phyloP scores from a whole-genome alignment of 176 grass and related monocot genomes.

The Tuctoria greenei region DNA sequence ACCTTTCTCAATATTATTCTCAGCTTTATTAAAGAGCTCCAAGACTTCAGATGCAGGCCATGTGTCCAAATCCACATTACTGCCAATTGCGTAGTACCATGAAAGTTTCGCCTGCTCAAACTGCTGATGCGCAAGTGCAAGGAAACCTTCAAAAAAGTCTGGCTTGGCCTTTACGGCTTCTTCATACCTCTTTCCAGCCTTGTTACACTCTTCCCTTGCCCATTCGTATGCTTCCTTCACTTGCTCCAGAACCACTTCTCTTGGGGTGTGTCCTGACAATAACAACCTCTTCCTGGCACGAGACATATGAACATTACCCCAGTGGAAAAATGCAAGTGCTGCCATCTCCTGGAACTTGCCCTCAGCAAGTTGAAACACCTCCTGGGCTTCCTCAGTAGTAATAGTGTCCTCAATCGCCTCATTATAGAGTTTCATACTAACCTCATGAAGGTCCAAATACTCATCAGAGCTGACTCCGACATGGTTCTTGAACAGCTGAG shows the following conservation, averaged over 20 bases:
- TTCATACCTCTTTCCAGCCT: slow-evolving; percentile 63
- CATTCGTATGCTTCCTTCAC: slow-evolving; percentile 67
- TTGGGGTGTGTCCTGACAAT: slow-evolving; percentile 50
- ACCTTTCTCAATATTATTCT: slow-evolving; percentile 73
- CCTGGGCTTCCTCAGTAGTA: slow-evolving; percentile 81
- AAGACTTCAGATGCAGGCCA: slow-evolving; percentile 49
- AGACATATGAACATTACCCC: slow-evolving; percentile 92
- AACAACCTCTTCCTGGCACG: slow-evolving; percentile 73
- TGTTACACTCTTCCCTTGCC: slow-evolving; percentile 58
- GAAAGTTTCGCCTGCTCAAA: slow-evolving; percentile 82
- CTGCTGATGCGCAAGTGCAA: slow-evolving; percentile 69
- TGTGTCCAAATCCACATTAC: slow-evolving; percentile 32
- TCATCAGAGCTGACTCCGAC: slow-evolving; percentile 69
- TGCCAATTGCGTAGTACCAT: slow-evolving; percentile 73
- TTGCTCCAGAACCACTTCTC: slow-evolving; percentile 53
- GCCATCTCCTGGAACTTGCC: slow-evolving; percentile 87
- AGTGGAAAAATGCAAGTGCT: slow-evolving; percentile 87
- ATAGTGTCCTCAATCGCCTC: slow-evolving; percentile 91
- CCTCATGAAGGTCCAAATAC: slow-evolving; percentile 74
- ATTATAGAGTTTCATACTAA: slow-evolving; percentile 79
- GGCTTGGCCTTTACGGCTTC: slow-evolving; percentile 64
- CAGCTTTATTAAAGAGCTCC: slow-evolving; percentile 68
- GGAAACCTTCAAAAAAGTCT: slow-evolving; percentile 72
- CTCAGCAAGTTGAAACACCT: slow-evolving; percentile 75
- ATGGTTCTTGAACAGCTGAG: slow-evolving; percentile 83